Conservation (phyloP, 1,139 yeast species). For the Pichia cactophila region DNA sequence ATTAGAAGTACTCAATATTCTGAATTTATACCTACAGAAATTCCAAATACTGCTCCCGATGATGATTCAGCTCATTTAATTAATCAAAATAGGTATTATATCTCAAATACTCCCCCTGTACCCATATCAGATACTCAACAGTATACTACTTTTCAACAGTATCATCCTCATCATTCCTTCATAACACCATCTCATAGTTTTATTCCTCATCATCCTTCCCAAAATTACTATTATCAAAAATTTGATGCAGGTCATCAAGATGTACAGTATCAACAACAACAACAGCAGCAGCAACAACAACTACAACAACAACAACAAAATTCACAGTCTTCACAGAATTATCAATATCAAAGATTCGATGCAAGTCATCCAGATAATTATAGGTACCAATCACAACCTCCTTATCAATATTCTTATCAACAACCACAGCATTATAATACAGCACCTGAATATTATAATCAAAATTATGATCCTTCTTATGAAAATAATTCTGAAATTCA, state of each 20-base stretch:
- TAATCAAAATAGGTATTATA: background rate
- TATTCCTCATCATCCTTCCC: background rate
- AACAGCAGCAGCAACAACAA: constrained; percentile 10
- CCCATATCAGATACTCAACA: background rate
- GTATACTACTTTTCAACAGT: background rate
- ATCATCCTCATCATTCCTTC: background rate
- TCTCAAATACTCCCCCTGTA: background rate
- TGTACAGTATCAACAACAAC: constrained; percentile 5
- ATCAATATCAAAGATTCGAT: background rate
- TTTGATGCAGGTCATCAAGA: constrained; percentile 1
- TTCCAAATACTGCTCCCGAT: background rate
- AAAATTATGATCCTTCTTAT: background rate
- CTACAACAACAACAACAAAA: constrained; percentile 9
- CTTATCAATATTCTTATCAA: background rate
- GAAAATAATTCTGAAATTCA: background rate
- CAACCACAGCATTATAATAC: background rate
- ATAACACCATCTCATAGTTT: background rate
- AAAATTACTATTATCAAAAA: background rate
- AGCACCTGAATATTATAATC: background rate
- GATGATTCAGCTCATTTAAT: background rate
- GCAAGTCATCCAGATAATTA: background rate
- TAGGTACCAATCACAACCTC: background rate
- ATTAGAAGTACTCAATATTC: background rate
- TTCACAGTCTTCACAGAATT: background rate
- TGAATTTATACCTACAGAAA: background rate